These are phyloP conservation scores for Phytophthora sojae DNA, from an alignment of 352 stramenopile genomes.

Conservation along the genomic window DNA sequence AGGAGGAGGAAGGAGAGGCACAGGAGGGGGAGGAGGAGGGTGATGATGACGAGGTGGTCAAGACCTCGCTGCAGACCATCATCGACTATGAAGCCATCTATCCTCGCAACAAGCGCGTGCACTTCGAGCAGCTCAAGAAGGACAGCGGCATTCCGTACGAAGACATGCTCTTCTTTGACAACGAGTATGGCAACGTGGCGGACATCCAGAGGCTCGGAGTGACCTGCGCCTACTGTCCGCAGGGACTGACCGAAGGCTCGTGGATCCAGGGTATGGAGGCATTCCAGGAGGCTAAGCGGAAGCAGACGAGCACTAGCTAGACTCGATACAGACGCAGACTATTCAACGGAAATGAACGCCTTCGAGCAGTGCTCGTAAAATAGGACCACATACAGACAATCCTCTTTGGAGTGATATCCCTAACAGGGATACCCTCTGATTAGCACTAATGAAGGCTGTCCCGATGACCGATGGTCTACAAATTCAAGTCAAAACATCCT, in stretches of 20 bases:
- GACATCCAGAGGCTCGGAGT: constrained; percentile 77
- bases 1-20: constrained; percentile 6
- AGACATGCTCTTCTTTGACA: constrained; percentile 98
- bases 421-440: too few relatives aligned
- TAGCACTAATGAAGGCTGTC: too few relatives aligned
- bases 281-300: constrained; percentile 64
- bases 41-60: constrained; percentile 19
- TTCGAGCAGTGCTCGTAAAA: too few relatives aligned
- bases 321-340: neutral
- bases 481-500: too few relatives aligned
- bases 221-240: constrained; percentile 78
- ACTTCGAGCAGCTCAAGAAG: constrained; percentile 93
- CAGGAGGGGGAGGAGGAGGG: neutral
- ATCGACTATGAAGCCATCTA: constrained; percentile 88
- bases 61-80: constrained; percentile 60
- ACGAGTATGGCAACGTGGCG: constrained; percentile 86
- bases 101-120: constrained; percentile 84
- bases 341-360: too few relatives aligned
- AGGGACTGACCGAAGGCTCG: constrained; percentile 70
- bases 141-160: constrained; percentile 92
- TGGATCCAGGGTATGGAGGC: constrained; percentile 80
- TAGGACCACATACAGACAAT: too few relatives aligned
- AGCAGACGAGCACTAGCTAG: constrained; percentile 8
- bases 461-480: too few relatives aligned
- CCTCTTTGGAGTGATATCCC: too few relatives aligned